Base-by-base conservation (phyloP, 1,139 yeast genomes). In the Maudiozyma humilis region DNA sequence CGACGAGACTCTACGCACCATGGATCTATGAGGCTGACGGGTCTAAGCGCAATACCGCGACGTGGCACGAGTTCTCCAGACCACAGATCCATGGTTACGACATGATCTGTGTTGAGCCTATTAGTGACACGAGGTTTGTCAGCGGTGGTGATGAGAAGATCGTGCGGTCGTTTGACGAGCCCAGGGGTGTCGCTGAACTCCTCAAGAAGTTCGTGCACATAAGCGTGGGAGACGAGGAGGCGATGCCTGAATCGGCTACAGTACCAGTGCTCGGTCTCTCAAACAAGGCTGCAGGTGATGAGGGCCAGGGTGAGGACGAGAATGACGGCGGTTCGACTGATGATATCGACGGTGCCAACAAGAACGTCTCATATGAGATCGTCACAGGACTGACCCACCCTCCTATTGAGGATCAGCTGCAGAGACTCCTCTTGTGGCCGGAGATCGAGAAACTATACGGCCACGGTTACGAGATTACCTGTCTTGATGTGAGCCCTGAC, bases 1-100 rank as follows among this genome's bases (percentile, higher is more conserved):
- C 98, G 0, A 86, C 98, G 0, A 72, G 98, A 58, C 63, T 93
- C 20, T 82, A 73, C 64, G 81, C 95, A 0, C 76, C 76, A 17
- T 81, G 86, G 83, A 55, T 53, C 4, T 53, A 52, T 7, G 60
- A 67, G 6, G 48, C 49, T 15, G 62, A 61, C 47, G 67, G 67
- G 0, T 36, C 51, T 16, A 43, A 48, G 37, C 64, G 71, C 46
- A 44, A 49, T 3, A 35, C 44, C 0, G 49, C 51, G 3, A 68
- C 78, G 1, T 88, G 95, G 95, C 84, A 82, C 60, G 99, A 93
- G 61, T 80, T 91, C 63, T 87, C 96, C 1, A 75, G 99, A 54
- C 98, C 98, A 0, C 99, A 93, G 62, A 91, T 93, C 51, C 99
- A 93, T 63, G 99, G 99, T 12, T 93, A 87, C 60, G 97, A 93